Conservation (phyloP, 352 stramenopile genomes). For the Bremia lactucae region DNA sequence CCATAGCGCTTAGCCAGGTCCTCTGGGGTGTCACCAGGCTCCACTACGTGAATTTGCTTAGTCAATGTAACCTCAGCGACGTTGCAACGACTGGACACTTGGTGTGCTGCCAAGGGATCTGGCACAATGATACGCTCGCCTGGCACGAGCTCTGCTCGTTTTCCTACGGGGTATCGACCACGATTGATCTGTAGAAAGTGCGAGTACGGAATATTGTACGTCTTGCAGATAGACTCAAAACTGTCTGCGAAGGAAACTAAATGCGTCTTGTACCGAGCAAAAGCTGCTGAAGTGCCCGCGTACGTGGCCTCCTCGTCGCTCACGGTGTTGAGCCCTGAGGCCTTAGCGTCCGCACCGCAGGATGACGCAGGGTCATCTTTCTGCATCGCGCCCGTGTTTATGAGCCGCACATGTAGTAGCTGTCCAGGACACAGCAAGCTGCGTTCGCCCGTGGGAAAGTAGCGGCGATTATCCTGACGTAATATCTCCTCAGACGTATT, state of each 20-base stretch:
- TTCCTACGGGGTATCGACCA: slow-evolving; percentile 50
- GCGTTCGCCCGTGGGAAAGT: slow-evolving; percentile 68
- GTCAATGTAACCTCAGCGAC: slow-evolving; percentile 75
- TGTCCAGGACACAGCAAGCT: slow-evolving; percentile 54
- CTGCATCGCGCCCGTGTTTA: slow-evolving; percentile 71
- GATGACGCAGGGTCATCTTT: slow-evolving; percentile 6
- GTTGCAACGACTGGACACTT: slow-evolving; percentile 48
- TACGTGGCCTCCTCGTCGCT: slow-evolving; percentile 18
- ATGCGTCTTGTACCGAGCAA: slow-evolving; percentile 66
- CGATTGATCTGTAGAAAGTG: slow-evolving; percentile 74
- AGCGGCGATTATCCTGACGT: slow-evolving; percentile 69
- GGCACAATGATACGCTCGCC: slow-evolving; percentile 70
- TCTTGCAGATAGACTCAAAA: slow-evolving; percentile 61
- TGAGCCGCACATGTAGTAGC: slow-evolving; percentile 63
- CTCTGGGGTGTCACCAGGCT: slow-evolving; percentile 60
- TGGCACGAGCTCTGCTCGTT: slow-evolving; percentile 43
- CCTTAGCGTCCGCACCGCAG: slow-evolving; percentile 7
- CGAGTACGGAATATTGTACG: slow-evolving; percentile 56
- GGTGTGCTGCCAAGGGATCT: slow-evolving; percentile 41
- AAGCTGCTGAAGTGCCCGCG: slow-evolving; percentile 29
- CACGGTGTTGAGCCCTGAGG: slow-evolving; percentile 3
- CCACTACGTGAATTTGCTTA: slow-evolving; percentile 81
- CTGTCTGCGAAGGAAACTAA: slow-evolving; percentile 37
- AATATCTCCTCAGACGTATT: slow-evolving; percentile 75
- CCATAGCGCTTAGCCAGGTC: slow-evolving; percentile 42